These are phyloP conservation scores for Teratosphaeria viscida DNA, from an alignment of 2,329 filamentous ascomycete genomes.

Conservation along the genomic window DNA sequence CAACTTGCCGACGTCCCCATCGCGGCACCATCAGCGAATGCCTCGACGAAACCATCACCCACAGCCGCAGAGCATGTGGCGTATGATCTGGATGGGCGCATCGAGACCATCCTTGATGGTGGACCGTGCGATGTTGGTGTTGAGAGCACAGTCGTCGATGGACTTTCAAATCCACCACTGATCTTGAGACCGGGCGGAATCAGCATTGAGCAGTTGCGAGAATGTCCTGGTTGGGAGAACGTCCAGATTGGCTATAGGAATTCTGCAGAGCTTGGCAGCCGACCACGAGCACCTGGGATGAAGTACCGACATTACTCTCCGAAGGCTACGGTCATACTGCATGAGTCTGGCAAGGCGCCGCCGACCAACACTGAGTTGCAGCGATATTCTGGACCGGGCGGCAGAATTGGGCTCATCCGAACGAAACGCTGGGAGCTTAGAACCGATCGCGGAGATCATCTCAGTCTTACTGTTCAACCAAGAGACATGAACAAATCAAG, in stretches of 20 bases:
- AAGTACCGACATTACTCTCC: slow-evolving; percentile 98
- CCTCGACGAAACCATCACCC: slow-evolving; percentile 83
- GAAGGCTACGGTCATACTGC: slow-evolving; percentile 61
- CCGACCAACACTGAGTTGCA: slow-evolving; percentile 20
- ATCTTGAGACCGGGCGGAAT: slow-evolving; percentile 82
- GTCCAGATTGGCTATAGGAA: slow-evolving; percentile 73
- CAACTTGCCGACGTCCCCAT: slow-evolving; percentile 66
- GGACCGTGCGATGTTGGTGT: slow-evolving; percentile 81
- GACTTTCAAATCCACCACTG: slow-evolving; percentile 67
- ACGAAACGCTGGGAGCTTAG: slow-evolving; percentile 25
- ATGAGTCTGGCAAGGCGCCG: slow-evolving; percentile 47
- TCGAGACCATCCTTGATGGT: slow-evolving; percentile 81
- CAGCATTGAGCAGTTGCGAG: slow-evolving; percentile 65
- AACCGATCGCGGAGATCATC: not conserved
- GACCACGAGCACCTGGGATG: slow-evolving; percentile 85
- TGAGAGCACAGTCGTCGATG: slow-evolving; percentile 94
- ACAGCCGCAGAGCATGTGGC: slow-evolving; percentile 83
- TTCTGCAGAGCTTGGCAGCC: slow-evolving; percentile 51
- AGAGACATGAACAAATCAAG: not conserved
- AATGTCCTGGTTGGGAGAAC: slow-evolving; percentile 69
- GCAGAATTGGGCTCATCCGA: slow-evolving; percentile 31
- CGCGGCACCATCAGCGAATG: slow-evolving; percentile 88
- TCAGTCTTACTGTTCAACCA: not conserved
- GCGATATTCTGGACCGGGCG: slow-evolving; percentile 14
- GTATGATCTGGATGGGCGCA: slow-evolving; percentile 71